Evolutionary conservation across 305 asterid genomes (phyloP).

Genomic region (Fraxinus floribunda): DNA sequence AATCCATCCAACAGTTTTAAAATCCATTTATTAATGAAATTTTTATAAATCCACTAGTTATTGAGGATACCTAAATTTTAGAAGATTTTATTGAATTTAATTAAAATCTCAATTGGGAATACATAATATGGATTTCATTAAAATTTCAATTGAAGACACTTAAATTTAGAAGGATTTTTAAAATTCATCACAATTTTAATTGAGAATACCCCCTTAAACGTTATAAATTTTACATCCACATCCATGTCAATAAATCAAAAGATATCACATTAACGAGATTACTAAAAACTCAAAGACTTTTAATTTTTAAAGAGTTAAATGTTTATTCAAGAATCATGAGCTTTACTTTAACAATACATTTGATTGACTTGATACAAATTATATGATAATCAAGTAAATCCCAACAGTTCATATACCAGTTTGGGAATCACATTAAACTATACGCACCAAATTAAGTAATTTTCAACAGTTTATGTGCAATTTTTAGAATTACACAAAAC

Average conservation of each 20-base stretch:
- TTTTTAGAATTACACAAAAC: not conserved
- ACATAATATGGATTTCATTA: too few species aligned
- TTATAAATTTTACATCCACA: not conserved
- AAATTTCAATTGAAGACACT: not conserved
- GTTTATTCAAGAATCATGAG: not conserved
- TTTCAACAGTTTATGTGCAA: not conserved
- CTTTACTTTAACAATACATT: not conserved
- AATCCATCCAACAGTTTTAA: too few species aligned
- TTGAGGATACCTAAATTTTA: not conserved
- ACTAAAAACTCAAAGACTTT: not conserved
- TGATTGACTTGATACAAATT: not conserved
- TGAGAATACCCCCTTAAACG: not conserved
- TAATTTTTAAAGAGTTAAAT: not conserved
- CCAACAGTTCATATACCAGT: not conserved
- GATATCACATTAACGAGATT: not conserved
- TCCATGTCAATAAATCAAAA: not conserved
- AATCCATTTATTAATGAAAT: not conserved
- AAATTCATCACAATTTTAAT: not conserved
- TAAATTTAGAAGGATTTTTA: too few species aligned
- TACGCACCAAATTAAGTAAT: not conserved
- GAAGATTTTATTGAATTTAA: too few species aligned
- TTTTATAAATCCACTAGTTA: not conserved
- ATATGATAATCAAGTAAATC: not conserved
- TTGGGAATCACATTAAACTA: not conserved
- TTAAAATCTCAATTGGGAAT: not conserved